Percentiles rank a stretch among this genome's conserved stretches.
phyloP scores from a whole-genome alignment of 441 rosid genomes.

The Gossypium lobatum region DNA sequence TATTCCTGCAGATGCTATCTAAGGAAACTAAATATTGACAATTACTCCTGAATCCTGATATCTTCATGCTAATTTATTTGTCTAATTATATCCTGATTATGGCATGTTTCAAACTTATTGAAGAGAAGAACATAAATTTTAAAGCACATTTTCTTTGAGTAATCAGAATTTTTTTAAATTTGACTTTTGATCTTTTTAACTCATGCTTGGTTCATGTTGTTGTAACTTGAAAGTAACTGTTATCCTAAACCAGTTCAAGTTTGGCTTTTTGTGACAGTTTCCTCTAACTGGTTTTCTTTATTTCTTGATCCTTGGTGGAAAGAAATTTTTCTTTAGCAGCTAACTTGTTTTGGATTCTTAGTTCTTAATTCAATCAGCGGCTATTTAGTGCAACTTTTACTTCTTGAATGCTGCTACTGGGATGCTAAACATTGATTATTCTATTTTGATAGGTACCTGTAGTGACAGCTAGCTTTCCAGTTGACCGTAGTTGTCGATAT shows the following conservation, averaged over 20 bases:
- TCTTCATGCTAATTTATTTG: neutral
- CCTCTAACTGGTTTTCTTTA: neutral
- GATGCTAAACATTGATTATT: neutral
- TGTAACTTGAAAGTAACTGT: neutral
- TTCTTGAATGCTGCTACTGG: neutral
- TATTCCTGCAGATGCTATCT: neutral
- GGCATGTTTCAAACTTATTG: neutral
- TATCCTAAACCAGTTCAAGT: neutral
- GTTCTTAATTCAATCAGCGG: neutral
- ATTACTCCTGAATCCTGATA: neutral
- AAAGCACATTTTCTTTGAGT: neutral
- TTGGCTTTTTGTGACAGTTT: neutral
- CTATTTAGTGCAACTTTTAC: neutral
- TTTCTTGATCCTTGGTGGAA: neutral
- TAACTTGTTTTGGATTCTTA: neutral
- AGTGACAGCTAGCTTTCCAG: constrained; percentile 77
- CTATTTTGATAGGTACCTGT: constrained; percentile 72
- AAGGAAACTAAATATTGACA: neutral
- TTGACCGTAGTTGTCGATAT: constrained; percentile 76
- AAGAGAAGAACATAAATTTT: constrained; percentile 2
- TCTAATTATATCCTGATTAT: neutral
- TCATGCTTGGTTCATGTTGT: neutral
- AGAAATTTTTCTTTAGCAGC: neutral
- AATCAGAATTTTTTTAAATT: neutral
- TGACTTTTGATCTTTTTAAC: neutral